Percentiles rank a stretch among this genome's conserved stretches.
These are phyloP conservation scores for Ilyonectria sp. DNA, from an alignment of 2,329 filamentous ascomycete genomes.

Conservation along the genomic window DNA sequence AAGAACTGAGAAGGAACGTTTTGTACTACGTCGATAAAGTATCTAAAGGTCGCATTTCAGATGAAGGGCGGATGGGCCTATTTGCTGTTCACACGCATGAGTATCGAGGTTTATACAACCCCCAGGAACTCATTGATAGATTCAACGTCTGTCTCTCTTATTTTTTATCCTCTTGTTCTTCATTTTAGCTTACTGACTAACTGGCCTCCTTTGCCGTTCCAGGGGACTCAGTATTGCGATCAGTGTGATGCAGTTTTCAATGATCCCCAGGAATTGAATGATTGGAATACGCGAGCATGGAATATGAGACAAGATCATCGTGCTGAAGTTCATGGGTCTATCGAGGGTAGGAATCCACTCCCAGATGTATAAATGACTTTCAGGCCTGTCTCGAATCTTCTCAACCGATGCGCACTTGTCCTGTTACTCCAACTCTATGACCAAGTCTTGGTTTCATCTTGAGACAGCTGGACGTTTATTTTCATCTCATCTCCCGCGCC, in stretches of 20 bases:
- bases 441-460: background rate
- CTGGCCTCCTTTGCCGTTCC: background rate
- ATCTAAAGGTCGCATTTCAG: background rate
- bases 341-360: background rate
- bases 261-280: background rate
- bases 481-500: background rate
- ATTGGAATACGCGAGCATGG: background rate
- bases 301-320: conserved; percentile 5
- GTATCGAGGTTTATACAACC: background rate
- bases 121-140: background rate
- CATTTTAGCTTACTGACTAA: background rate
- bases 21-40: background rate
- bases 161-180: background rate
- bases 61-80: background rate
- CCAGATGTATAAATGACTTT: background rate
- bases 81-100: background rate
- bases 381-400: background rate
- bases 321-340: background rate
- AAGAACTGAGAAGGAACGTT: background rate
- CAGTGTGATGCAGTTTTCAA: background rate
- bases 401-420: background rate
- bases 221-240: background rate
- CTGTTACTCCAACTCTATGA: background rate
- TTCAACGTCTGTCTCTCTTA: background rate
- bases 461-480: background rate